These are phyloP conservation scores for Umbelopsis sp. DNA, from an alignment of 192 early-diverging fungal genomes.

Conservation along the genomic window DNA sequence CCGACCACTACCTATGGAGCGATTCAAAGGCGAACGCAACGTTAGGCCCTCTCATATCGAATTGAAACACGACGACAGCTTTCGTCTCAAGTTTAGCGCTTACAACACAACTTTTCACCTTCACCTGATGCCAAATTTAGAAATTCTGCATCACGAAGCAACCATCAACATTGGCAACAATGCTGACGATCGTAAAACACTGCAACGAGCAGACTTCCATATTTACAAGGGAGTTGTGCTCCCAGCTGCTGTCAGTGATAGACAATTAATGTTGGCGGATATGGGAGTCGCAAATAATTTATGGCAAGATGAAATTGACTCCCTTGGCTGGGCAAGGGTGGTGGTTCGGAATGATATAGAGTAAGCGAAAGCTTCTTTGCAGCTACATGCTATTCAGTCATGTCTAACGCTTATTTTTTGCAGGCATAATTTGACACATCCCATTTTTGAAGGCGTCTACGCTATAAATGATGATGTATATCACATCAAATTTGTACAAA, in stretches of 20 bases:
- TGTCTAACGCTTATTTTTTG: neutral
- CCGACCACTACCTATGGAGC: conserved; percentile 5
- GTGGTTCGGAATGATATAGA: conserved; percentile 45
- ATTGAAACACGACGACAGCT: conserved; percentile 1
- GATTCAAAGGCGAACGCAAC: neutral
- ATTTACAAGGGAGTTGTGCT: conserved; percentile 60
- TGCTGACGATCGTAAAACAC: conserved; percentile 34
- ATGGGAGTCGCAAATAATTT: conserved; percentile 37
- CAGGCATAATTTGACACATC: conserved; percentile 27
- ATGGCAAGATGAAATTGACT: conserved; percentile 44
- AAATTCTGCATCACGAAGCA: conserved; percentile 71
- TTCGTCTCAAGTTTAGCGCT: conserved; percentile 33
- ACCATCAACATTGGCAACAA: conserved; percentile 31
- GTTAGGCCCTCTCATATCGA: neutral
- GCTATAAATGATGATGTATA: conserved; percentile 53
- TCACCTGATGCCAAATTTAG: conserved; percentile 72
- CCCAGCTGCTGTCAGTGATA: conserved; percentile 26
- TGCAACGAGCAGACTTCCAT: conserved; percentile 41
- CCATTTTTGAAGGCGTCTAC: conserved; percentile 65
- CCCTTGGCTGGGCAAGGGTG: conserved; percentile 61
- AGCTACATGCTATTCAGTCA: conserved; percentile 22
- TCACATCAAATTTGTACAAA: conserved; percentile 57
- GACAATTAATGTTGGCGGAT: conserved; percentile 30
- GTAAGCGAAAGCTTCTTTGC: conserved; percentile 21
- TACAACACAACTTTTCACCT: conserved; percentile 71